Evolutionary conservation across 176 grass and related monocot species (phyloP).

Genomic region (Miscanthus lutarioriparius): DNA sequence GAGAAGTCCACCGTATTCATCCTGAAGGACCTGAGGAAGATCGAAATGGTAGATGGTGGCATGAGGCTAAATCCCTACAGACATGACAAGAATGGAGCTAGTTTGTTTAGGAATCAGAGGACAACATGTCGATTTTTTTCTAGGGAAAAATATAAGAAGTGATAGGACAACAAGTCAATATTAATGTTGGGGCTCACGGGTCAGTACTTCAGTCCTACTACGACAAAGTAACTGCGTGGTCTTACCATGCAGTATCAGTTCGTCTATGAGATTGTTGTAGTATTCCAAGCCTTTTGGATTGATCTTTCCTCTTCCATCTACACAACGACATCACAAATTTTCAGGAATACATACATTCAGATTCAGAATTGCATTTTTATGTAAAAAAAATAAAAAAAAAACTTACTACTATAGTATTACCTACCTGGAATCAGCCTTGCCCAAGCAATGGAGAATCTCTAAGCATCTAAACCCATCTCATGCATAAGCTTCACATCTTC

Average conservation of each 20-base stretch:
- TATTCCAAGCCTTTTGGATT: slow-evolving; percentile 66
- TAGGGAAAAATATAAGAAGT: too few relatives aligned
- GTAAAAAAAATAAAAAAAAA: not conserved
- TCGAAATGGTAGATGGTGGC: slow-evolving; percentile 77
- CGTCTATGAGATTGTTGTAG: slow-evolving; percentile 81
- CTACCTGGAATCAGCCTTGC: slow-evolving; percentile 67
- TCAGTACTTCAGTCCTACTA: not conserved
- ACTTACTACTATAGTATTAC: not conserved
- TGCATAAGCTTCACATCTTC: slow-evolving; percentile 89
- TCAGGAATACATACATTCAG: not conserved
- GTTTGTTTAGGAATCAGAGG: not conserved
- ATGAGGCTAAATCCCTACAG: slow-evolving; percentile 70
- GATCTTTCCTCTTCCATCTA: slow-evolving; percentile 63
- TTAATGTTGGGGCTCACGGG: not conserved
- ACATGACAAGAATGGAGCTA: not conserved
- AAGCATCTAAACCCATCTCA: slow-evolving; percentile 73
- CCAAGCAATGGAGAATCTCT: slow-evolving; percentile 87
- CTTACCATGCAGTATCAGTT: slow-evolving; percentile 58
- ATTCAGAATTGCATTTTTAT: not conserved
- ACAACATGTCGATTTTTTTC: not conserved
- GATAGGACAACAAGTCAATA: not conserved
- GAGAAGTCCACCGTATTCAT: slow-evolving; percentile 60
- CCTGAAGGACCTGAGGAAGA: slow-evolving; percentile 66
- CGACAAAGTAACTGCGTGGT: not conserved
- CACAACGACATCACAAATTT: not conserved